Evolutionary conservation across 139 green algal species (phyloP).

Genomic region (Coelastrella sp.): DNA sequence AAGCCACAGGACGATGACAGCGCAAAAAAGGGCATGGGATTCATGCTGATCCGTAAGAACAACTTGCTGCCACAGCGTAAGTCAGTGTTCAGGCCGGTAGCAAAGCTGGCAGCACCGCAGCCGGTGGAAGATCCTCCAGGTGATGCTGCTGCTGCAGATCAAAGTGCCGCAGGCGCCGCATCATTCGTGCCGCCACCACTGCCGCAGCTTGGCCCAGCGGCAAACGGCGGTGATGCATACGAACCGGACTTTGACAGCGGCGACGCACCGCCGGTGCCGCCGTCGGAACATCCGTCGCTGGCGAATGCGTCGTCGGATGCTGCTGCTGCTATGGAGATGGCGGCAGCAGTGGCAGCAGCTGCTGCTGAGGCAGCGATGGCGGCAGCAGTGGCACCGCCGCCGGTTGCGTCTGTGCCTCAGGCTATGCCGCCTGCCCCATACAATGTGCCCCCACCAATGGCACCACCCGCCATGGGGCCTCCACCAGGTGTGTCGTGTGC

Average conservation of each 20-base stretch:
- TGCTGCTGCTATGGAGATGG: background rate
- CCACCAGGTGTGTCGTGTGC: background rate
- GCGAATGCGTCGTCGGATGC: background rate
- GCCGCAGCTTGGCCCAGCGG: background rate
- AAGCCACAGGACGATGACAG: background rate
- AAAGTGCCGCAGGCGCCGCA: background rate
- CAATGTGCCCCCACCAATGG: background rate
- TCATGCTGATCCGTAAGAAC: constrained; percentile 51
- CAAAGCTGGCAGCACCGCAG: background rate
- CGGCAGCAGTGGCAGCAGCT: background rate
- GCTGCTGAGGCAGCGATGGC: background rate
- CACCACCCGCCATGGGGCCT: background rate
- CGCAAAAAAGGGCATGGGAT: background rate
- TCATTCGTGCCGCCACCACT: background rate
- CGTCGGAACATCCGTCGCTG: background rate
- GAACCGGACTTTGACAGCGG: background rate
- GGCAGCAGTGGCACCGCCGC: background rate
- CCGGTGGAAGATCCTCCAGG: background rate
- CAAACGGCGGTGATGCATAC: background rate
- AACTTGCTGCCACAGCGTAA: constrained; percentile 46
- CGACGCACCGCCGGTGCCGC: background rate
- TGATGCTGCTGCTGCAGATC: background rate
- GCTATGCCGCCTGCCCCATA: background rate
- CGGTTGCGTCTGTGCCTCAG: background rate
- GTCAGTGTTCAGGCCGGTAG: constrained; percentile 47